phyloP scores from a whole-genome alignment of 768 basidiomycete genomes.

The Phylloporus rhodoxanthus region DNA sequence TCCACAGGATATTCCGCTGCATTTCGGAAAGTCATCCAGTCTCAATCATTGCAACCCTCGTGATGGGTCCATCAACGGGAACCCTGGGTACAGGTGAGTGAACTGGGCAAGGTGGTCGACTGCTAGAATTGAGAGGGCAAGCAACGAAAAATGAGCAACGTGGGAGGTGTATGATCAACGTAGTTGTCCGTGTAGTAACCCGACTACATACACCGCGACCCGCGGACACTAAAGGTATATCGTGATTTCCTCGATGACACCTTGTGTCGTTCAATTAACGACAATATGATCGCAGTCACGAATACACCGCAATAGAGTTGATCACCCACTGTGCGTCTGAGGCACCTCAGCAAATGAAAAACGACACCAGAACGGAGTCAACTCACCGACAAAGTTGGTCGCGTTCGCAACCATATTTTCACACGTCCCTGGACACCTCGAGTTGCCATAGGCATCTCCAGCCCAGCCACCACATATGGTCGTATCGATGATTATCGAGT shows the following conservation, averaged over 20 bases:
- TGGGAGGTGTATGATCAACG: too few species aligned
- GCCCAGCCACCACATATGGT: constrained; percentile 33
- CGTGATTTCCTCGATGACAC: neutral
- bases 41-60: neutral
- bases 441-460: constrained; percentile 18
- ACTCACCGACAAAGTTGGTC: constrained; percentile 47
- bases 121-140: too few species aligned
- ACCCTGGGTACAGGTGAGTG: too few species aligned
- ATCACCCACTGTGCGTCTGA: constrained; percentile 2
- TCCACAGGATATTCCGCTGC: too few species aligned
- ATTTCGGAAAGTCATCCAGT: too few species aligned
- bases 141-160: too few species aligned
- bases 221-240: neutral
- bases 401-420: constrained; percentile 47
- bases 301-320: constrained; percentile 9
- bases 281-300: neutral
- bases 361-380: constrained; percentile 1
- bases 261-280: neutral
- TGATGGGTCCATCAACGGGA: too few species aligned
- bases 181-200: neutral
- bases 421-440: constrained; percentile 41
- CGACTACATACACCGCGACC: too few species aligned
- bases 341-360: neutral
- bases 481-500: constrained; percentile 40
- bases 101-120: too few species aligned